Evolutionary conservation across 2,329 filamentous ascomycete species (phyloP), one percentile per base, ranked within the genome.

Genomic region (Trichophyton benhamiae): DNA sequence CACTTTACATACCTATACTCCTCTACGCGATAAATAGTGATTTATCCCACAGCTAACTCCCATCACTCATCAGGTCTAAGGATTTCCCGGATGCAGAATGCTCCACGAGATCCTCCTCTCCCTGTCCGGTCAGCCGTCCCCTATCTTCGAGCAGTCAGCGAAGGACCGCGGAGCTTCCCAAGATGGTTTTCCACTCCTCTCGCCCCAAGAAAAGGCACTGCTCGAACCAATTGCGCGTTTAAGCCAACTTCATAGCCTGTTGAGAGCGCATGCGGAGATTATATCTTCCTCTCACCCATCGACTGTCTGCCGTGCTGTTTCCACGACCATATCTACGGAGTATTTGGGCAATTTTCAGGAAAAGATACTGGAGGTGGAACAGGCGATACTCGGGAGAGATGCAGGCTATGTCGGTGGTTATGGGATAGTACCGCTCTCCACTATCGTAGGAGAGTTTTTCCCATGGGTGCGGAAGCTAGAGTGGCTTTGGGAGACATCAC

Each of bases 61-160:
- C n/a, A 44, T 44, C 22, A 30, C n/a, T 30, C 17, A 55, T 27
- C 30, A 42, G 27, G 36, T 38, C 52, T 25, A 42, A 55, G n/a
- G 20, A 49, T 38, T 42, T 13, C 48, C 57, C 13, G 27, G 42
- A 59, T 25, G 63, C 72, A 76, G 69, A 67, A 99, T 99, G 94
- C 88, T 99, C 74, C 94, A 97, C 83, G 94, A 99, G 81, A 90
- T 99, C 78, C 85, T 97, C 75, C 87, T 99, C 75, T 92, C 91
- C 74, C 86, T 97, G 75, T 95, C 91, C 69, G 92, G 94, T 67
- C 89, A 97, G 77, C 87, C 89, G 66, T 96, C 92, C 66, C 87
- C 91, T 67, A 83, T 97, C 71, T 88, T 96, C 77, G 82, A 83
- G 72, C 66, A 75, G 68, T 70, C 75, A 68, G 74, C 78, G 68